Base-by-base conservation (phyloP, 495 filamentous ascomycete species). In the Coniosporium apollinis region DNA sequence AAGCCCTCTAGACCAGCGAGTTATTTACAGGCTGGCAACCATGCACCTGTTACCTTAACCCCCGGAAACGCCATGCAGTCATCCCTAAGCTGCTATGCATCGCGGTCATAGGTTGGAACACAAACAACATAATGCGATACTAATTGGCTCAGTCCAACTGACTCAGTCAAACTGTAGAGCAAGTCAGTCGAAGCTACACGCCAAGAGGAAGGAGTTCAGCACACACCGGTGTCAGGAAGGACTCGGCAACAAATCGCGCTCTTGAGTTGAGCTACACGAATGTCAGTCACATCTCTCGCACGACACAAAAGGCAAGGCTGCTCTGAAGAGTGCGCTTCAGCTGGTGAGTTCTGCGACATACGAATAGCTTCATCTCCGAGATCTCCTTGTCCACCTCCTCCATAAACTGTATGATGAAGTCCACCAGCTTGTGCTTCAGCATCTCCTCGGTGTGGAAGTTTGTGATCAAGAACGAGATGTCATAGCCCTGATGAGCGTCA, bases 371-470 rank as follows among this genome's bases (percentile, higher is more conserved):
- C 89, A 96, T 94, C 59, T 96, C 91, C 1, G 87, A 96, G 34
- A 96, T 96, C 58, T 99, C 91, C 64, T 96, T 96, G 51, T 96
- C 89, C 19, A 96, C 89, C 50, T 99, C 91, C 60, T 96, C 87
- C 86, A 96, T 94, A 54, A 94, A 96, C 44, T 94, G 76, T 41
- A 99, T 92, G 41, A 96, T 89, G 49, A 97, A 97, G 51, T 97
- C 89, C 7, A 97, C 91, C 42, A 97, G 64, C 61, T 97, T 94
- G 52, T 97, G 84, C 64, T 94, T 96, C 50, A 96, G 57, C 83
- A 99, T 89, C 48, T 85, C 78, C 54, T 96, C 91, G 13, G 87
- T 94, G 48, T 99, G 89, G 65, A 82, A 84, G 57, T 99, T 96
- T 10, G 91, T 96, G 46, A 99, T 87, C 48, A 99, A 59, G 66